Conservation (phyloP, 305 asterid species). For the Fraxinus floribunda region DNA sequence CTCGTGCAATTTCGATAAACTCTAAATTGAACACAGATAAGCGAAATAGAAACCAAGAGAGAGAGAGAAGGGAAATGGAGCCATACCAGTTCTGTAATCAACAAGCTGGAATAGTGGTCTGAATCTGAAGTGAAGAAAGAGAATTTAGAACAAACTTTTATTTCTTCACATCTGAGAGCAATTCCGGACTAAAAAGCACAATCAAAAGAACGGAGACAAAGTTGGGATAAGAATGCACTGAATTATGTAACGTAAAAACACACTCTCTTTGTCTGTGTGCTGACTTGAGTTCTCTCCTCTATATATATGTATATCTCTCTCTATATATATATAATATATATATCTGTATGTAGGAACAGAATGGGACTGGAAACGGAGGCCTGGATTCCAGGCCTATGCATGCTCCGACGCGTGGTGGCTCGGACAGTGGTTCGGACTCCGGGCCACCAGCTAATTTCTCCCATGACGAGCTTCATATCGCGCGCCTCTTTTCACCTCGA, state of each 20-base stretch:
- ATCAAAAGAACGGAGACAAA: not conserved
- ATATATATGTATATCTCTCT: not conserved
- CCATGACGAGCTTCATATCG: not conserved
- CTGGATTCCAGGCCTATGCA: not conserved
- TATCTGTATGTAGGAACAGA: not conserved
- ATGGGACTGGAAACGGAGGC: not conserved
- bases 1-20: not conserved
- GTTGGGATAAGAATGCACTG: slow-evolving; percentile 3
- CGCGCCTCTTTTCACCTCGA: not conserved
- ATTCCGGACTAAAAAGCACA: not conserved
- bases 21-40: not conserved
- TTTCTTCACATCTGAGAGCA: not conserved
- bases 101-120: not conserved
- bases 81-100: not conserved
- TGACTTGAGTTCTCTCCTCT: not conserved
- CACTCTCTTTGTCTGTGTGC: not conserved
- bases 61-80: not conserved
- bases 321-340: not conserved
- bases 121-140: not conserved
- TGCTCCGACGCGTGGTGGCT: slow-evolving; percentile 10
- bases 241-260: not conserved
- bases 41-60: not conserved
- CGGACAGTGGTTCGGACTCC: not conserved
- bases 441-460: not conserved
- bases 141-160: not conserved